phyloP scores from a whole-genome alignment of 2,329 filamentous ascomycete species.

The Pseudogymnoascus pannorum region DNA sequence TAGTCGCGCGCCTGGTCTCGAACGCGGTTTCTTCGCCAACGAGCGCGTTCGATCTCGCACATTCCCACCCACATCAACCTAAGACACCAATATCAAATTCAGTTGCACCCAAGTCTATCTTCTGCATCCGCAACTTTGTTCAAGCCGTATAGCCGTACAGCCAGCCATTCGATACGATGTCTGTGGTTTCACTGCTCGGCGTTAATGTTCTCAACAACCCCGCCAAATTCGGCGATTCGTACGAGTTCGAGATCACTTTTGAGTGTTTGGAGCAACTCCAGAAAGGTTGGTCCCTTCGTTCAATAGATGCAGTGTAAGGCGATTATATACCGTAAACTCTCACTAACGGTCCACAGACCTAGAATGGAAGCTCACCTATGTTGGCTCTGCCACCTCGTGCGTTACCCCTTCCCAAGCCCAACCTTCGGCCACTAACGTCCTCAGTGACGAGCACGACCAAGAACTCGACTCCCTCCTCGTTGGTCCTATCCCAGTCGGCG shows the following conservation, averaged over 20 bases:
- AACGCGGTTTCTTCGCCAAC: constrained; percentile 11
- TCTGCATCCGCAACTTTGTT: constrained; percentile 16
- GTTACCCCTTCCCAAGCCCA: constrained; percentile 31
- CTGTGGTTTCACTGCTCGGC: constrained; percentile 89
- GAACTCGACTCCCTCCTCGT: constrained; percentile 96
- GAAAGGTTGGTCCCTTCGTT: constrained; percentile 57
- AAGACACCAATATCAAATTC: constrained; percentile 16
- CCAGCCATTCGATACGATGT: constrained; percentile 54
- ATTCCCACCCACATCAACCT: constrained; percentile 13
- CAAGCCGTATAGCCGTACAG: background rate
- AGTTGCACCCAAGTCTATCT: constrained; percentile 17
- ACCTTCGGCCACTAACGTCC: constrained; percentile 23
- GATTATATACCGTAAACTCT: constrained; percentile 12
- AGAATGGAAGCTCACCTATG: constrained; percentile 98
- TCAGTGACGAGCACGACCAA: constrained; percentile 90
- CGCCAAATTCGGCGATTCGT: constrained; percentile 83
- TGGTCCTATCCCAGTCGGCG: constrained; percentile 91
- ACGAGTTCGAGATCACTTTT: constrained; percentile 98
- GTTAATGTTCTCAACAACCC: constrained; percentile 97
- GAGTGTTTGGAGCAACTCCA: constrained; percentile 92
- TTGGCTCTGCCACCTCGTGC: constrained; percentile 95
- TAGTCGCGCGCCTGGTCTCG: constrained; percentile 7
- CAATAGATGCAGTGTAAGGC: constrained; percentile 5
- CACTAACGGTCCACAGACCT: constrained; percentile 55
- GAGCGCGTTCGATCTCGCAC: constrained; percentile 9